Base-by-base conservation (phyloP, 768 basidiomycete genomes). In the Russula ochroleuca region DNA sequence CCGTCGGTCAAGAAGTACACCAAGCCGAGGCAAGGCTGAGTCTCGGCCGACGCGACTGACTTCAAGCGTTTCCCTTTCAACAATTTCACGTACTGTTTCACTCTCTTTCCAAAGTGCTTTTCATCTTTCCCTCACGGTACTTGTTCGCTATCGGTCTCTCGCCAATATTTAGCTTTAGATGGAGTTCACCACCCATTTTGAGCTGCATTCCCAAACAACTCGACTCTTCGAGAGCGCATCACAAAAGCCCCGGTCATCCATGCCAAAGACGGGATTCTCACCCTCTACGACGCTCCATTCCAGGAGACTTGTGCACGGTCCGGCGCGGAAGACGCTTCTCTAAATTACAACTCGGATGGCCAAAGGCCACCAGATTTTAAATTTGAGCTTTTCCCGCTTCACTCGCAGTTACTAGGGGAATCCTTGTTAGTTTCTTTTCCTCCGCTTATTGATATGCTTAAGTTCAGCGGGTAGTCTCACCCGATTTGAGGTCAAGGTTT, bases 391-490 rank as follows among this genome's bases (percentile, higher is more conserved):
- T 83, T 88, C 85, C 86, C 83, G 77, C 83, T 88, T 87, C 86
- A 85, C 86, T 87, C 83, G 84, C 86, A 84, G 86, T 85, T 87
- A 87, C 86, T 87, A 85, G 81, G 85, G 86, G 84, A 88, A 87
- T 87, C 86, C 86, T 86, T 82, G 86, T 88, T 88, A 86, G 85
- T 88, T 88, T 87, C 87, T 88, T 88, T 87, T 87, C 86, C 86
- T 87, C 85, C 83, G 82, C 86, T 88, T 86, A 87, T 86, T 88
- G 84, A 87, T 87, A 86, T 87, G 85, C 86, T 87, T 86, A 87
- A 87, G 84, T 87, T 86, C 84, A 85, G 85, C 81, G 83, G 85
- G 86, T 87, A 86, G 79, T 85, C 85, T 84, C 84, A 81, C 84
- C 83, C 84, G 85, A 86, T 86, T 83, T 85, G 85, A 87, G 85